A percentile compares a stretch with the other conserved stretches of the same genome.
These are phyloP conservation scores for Calonectria ilicicola DNA, from an alignment of 2,329 filamentous ascomycete genomes.

Conservation along the genomic window DNA sequence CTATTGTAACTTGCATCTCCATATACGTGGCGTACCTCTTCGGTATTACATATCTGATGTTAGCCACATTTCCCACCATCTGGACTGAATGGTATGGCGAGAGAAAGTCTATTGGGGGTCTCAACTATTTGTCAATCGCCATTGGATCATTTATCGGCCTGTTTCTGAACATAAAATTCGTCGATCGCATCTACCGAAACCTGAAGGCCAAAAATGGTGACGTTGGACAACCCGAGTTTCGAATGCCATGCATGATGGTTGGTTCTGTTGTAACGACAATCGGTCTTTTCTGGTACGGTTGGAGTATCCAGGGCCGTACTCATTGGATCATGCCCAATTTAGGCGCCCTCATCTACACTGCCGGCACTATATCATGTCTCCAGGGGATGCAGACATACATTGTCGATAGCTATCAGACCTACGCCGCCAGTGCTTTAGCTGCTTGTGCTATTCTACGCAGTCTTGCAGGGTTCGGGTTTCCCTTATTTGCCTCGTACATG, in stretches of 20 bases:
- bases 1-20: conserved; percentile 60
- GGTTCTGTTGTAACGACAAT: conserved; percentile 20
- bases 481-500: neutral
- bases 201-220: conserved; percentile 18
- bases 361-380: neutral
- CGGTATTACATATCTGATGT: conserved; percentile 63
- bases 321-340: neutral
- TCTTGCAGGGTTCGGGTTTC: neutral
- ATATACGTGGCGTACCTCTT: conserved; percentile 61
- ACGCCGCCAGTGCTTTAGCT: neutral
- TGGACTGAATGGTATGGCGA: conserved; percentile 59
- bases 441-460: neutral
- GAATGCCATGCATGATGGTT: conserved; percentile 34
- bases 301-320: neutral
- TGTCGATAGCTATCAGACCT: neutral
- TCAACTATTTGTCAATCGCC: conserved; percentile 63
- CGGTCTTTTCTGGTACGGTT: neutral
- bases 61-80: conserved; percentile 61
- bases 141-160: conserved; percentile 64
- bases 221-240: conserved; percentile 35
- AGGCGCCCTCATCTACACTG: neutral
- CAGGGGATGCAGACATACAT: neutral
- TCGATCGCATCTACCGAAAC: conserved; percentile 31
- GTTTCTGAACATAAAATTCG: conserved; percentile 52
- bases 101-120: conserved; percentile 55